Base-by-base conservation (phyloP, 208 protist genomes). In the Sergeia podlipaevii region DNA sequence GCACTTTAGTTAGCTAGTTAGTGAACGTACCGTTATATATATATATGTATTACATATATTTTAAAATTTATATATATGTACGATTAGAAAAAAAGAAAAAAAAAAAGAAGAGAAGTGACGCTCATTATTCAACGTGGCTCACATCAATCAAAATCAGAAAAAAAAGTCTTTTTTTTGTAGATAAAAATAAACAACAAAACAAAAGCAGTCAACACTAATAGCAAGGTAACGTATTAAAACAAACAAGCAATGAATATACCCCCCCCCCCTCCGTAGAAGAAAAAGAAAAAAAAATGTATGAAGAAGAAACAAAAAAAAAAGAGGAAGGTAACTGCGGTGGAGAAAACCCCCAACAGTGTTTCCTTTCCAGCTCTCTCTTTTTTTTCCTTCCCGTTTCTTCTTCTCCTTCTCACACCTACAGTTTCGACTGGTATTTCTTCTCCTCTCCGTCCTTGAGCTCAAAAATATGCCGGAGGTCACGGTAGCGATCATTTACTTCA, bases 401-500 rank as follows among this genome's bases (percentile, higher is more conserved):
- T 18, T 26, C 41, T 45, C 37, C 27, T 8, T 6, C 26, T 30
- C 2, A 24, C 2, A 4, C 27, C 60, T 61, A 91, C 30, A 95
- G 62, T 48, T 84, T 75, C 1, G 62, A 32, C 18, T 74, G 74
- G 59, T 80, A 91, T 11, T 79, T 74, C 24, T 24, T 67, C 29
- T 64, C 71, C 54, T 91, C 78, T 20, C 67, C 71, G 29, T 79
- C 69, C 45, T 81, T 88, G 29, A 95, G 65, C 3, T 65, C 67
- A 41, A 93, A 87, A 24, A 96, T 75, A 66, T 95, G 80, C 5
- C 85, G 74, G 23, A 93, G 65, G 47, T 77, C 65, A 27, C 92
- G 65, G 44, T 92, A 95, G 7, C 80, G 68, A 38, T 95, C 89
- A 53, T 93, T 91, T 38, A 93, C 89, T 64, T 97, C 92, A 53